Conservation (phyloP, 2,329 filamentous ascomycete species). For the Pseudocercospora cruenta region DNA sequence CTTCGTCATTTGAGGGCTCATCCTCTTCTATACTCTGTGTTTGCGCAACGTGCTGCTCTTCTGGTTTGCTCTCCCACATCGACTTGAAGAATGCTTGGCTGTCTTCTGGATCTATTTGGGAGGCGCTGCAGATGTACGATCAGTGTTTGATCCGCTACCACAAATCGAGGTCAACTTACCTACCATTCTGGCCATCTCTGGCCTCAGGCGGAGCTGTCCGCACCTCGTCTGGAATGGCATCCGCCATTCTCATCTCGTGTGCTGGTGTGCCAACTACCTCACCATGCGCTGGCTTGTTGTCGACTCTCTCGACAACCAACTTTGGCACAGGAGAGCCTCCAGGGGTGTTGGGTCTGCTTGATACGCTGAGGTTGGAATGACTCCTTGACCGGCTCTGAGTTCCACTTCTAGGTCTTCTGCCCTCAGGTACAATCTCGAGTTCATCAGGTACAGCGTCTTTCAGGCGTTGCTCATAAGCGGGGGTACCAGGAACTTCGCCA, state of each 20-base stretch:
- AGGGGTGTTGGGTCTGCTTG: constrained; percentile 53
- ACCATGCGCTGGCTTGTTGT: constrained; percentile 60
- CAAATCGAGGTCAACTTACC: constrained; percentile 43
- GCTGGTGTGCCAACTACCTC: constrained; percentile 65
- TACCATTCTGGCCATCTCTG: constrained; percentile 61
- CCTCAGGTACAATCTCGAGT: constrained; percentile 58
- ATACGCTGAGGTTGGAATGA: constrained; percentile 43
- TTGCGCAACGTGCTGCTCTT: constrained; percentile 23
- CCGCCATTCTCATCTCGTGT: constrained; percentile 59
- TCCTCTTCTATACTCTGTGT: constrained; percentile 16
- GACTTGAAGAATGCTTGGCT: constrained; percentile 38
- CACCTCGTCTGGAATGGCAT: constrained; percentile 63
- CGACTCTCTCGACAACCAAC: constrained; percentile 65
- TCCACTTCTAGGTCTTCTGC: constrained; percentile 46
- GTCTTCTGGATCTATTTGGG: constrained; percentile 38
- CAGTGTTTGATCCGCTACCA: constrained; percentile 3
- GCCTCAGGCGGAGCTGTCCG: constrained; percentile 51
- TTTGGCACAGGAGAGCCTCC: constrained; percentile 59
- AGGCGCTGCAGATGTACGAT: constrained; percentile 33
- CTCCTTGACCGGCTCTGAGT: constrained; percentile 33
- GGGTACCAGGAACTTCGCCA: constrained; percentile 65
- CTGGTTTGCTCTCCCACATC: constrained; percentile 37
- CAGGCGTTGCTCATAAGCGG: constrained; percentile 60
- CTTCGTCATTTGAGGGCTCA: constrained; percentile 58
- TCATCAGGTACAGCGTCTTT: constrained; percentile 67